Evolutionary conservation across 225 moss, liverwort and hornwort genomes (phyloP), one percentile per base, ranked within the genome.

Genomic region (Polytrichum formosum): DNA sequence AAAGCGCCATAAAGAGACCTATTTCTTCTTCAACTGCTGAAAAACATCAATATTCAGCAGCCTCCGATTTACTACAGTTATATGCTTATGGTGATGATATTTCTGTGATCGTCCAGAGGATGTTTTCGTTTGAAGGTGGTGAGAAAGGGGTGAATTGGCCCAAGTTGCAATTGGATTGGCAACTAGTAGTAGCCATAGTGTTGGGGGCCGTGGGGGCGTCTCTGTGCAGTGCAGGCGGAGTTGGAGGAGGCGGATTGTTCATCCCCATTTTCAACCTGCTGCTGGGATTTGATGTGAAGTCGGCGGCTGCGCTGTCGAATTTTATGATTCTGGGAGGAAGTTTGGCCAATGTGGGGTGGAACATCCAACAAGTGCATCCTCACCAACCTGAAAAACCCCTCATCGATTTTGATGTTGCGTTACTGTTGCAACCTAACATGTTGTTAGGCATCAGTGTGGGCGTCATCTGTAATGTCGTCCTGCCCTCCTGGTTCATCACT

Each of bases 231-330:
- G 88, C 82, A 20, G 79, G 85, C 5, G 88, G 88, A 17, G 84
- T 85, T 5, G 88, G 88, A 27, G 84, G 88, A 54, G 84, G 84
- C 21, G 88, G 88, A 5, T 71, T 85, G 8, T 88, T 79, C 68
- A 82, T 88, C 35, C 88, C 88, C 54, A 81, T 88, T 53, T 88
- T 88, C 79, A 84, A 88, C 53, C 85, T 85, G 27, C 73, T 88
- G 63, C 20, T 88, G 17, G 73, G 73, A 70, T 85, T 88, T 66
- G 85, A 88, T 60, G 58, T 82, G 9, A 88, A 85, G 66, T 81
- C 88, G 5, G 79, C 88, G 9, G 84, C 88, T 17, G 84, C 77
- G 61, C 79, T 88, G n/a, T 88, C 88, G 33, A 88, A 84, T 66
- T 84, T 88, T 68, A 82, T 88, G 85, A 85, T 82, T 67, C 70